Conservation (phyloP, 1,284 basidiomycete genomes). For the Uromyces viciae-fabae region DNA sequence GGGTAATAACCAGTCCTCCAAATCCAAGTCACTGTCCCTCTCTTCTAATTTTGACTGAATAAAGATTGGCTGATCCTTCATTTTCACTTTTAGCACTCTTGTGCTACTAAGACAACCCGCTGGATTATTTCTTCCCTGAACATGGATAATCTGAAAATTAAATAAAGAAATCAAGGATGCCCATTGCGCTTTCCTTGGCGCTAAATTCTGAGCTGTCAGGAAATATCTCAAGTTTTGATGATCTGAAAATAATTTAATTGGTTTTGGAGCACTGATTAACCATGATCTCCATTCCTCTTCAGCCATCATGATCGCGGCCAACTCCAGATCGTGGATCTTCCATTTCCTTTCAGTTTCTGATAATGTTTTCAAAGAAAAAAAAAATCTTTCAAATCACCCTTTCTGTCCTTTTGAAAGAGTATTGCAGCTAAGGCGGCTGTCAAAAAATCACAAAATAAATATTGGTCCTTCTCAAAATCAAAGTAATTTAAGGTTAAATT, state of each 20-base stretch:
- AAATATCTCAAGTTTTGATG: constrained; percentile 5
- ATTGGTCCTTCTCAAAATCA: not conserved
- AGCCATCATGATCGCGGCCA: not conserved
- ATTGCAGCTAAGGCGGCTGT: not conserved
- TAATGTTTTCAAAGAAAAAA: not conserved
- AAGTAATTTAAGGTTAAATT: not conserved
- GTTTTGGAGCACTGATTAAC: not conserved
- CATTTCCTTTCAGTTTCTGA: not conserved
- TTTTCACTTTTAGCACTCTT: no score
- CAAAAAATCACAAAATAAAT: no score
- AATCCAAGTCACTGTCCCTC: no score
- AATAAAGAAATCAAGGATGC: not conserved
- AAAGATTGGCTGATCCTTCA: no score
- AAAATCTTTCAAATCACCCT: not conserved
- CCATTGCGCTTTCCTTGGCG: not conserved
- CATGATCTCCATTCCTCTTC: not conserved
- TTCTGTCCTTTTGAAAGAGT: not conserved
- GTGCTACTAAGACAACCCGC: no score
- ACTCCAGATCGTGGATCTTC: constrained; percentile 10
- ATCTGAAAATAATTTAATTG: not conserved
- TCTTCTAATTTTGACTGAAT: no score
- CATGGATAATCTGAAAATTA: not conserved
- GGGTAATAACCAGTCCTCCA: no score
- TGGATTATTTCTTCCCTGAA: not conserved
- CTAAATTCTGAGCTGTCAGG: not conserved